These are phyloP conservation scores for Botrytis porri DNA, from an alignment of 2,329 filamentous ascomycete species.

Conservation along the genomic window DNA sequence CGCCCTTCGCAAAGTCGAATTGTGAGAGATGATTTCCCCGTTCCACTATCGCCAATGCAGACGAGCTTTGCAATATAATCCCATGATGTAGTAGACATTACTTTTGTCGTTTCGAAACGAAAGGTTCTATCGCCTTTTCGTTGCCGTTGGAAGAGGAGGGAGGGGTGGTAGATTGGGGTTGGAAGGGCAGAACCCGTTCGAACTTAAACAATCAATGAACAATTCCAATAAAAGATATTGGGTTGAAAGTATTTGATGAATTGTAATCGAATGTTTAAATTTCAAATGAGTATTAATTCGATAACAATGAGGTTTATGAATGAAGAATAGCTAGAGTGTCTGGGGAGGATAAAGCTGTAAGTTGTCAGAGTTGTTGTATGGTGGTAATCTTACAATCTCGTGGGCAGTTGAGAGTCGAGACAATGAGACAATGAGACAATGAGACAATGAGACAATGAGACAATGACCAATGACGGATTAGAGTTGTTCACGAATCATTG, in stretches of 20 bases:
- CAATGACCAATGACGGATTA: too few relatives aligned
- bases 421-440: too few relatives aligned
- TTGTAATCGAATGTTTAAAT: neutral
- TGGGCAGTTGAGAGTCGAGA: neutral
- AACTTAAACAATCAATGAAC: neutral
- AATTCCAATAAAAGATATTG: neutral
- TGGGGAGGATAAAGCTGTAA: neutral
- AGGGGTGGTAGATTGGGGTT: neutral
- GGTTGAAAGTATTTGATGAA: neutral
- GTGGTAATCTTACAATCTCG: neutral
- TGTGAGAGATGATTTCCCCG: conserved; percentile 90
- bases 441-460: too few relatives aligned
- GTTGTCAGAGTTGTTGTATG: neutral
- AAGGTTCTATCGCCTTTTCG: neutral
- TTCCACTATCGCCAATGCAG: conserved; percentile 93
- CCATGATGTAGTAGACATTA: conserved; percentile 71
- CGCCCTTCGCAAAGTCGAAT: conserved; percentile 95
- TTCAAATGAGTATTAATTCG: neutral
- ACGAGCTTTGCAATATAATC: conserved; percentile 99
- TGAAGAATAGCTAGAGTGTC: neutral
- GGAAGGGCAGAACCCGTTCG: neutral
- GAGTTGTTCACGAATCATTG: too few relatives aligned
- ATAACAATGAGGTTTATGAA: neutral
- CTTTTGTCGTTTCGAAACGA: neutral
- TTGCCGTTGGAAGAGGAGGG: neutral